Base-by-base conservation (phyloP, 495 filamentous ascomycete species). In the Xylaria grammica region DNA sequence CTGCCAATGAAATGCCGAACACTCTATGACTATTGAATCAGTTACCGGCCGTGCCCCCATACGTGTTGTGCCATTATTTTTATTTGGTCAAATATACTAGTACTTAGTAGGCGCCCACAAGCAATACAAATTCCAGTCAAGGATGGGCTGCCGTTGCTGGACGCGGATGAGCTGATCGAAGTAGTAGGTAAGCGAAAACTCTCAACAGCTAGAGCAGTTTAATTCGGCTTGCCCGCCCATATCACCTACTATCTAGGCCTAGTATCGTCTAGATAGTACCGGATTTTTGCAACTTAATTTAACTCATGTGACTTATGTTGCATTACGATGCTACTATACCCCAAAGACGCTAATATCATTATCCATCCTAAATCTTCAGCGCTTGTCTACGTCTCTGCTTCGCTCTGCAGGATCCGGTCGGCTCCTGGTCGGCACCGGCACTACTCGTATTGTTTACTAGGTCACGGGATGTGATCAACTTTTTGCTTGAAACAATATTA, bases 271-370 rank as follows among this genome's bases (percentile, higher is more conserved):
- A 24, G 40, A 59, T n/a, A 55, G n/a, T 13, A 22, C 3, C 1
- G 34, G 52, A 19, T 24, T 27, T n/a, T n/a, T 4, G 20, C 32
- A 27, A 40, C 34, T 26, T 17, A 30, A 40, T 40, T 38, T 45
- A 32, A 32, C 55, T 48, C 26, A 32, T 46, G 20, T 46, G 40
- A 59, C 30, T 46, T 45, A 30, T 59, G 40, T 30, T 32, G 36
- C 36, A 27, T 46, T 19, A 32, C n/a, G 55, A 59, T 59, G 26
- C 26, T 59, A 59, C 55, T 11, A 59, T 9, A 44, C 38, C 36
- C 38, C 11, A 3, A 27, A 17, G 20, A 36, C 42, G 29, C 57
- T 60, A 32, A 60, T 48, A 2, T 27, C 13, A 38, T 27, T 19
- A 53, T 22, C n/a, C n/a, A 9, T 27, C 13, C 30, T 17, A 4